These are phyloP conservation scores for Spergularia azorica DNA, from an alignment of 179 eudicot genomes.

Conservation along the genomic window DNA sequence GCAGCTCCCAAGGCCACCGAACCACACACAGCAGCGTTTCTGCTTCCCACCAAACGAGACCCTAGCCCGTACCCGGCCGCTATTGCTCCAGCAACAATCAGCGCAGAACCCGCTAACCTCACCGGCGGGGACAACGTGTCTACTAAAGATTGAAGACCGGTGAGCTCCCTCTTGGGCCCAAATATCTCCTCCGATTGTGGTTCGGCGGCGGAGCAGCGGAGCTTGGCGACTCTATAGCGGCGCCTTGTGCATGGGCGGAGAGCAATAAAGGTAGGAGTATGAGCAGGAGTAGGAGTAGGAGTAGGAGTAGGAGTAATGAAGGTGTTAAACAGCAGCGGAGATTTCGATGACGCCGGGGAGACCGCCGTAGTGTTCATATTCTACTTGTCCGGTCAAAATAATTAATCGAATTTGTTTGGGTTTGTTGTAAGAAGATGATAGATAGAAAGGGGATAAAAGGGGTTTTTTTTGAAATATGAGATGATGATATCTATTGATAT, in stretches of 20 bases:
- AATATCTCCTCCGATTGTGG: conserved; percentile 35
- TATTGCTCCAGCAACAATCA: conserved; percentile 54
- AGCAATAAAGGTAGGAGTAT: not conserved
- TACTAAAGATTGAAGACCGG: conserved; percentile 58
- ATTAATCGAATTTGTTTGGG: not conserved
- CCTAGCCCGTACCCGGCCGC: conserved; percentile 86
- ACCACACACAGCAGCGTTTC: conserved; percentile 55
- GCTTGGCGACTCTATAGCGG: conserved; percentile 25
- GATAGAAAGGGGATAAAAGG: too few species aligned
- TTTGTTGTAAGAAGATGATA: not conserved
- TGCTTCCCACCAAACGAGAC: conserved; percentile 46
- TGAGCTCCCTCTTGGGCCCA: conserved; percentile 63
- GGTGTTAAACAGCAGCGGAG: conserved; percentile 12
- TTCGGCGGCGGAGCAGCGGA: conserved; percentile 23
- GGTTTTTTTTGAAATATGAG: too few species aligned
- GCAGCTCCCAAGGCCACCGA: conserved; percentile 73
- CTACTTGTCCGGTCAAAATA: not conserved
- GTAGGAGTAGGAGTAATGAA: conserved; percentile 18
- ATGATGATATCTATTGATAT: too few species aligned
- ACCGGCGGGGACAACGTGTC: conserved; percentile 62
- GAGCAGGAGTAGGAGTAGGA: not conserved
- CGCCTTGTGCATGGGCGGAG: conserved; percentile 17
- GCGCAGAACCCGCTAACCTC: conserved; percentile 56
- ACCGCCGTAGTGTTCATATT: conserved; percentile 17
- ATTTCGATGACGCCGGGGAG: conserved; percentile 19